Conservation (phyloP, 768 basidiomycete genomes). For the Ramaria rubella region DNA sequence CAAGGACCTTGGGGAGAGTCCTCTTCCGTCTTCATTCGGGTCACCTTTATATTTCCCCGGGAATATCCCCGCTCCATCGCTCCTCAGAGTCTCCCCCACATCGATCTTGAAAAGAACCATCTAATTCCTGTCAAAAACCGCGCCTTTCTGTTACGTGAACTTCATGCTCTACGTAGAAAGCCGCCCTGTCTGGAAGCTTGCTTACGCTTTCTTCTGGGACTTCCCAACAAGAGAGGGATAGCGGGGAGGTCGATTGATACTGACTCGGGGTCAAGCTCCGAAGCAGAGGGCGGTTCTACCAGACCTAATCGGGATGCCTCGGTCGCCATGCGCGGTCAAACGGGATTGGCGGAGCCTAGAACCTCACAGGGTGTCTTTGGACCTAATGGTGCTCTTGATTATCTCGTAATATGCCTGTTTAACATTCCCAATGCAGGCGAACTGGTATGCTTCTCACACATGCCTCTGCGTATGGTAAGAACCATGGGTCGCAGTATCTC, state of each 20-base stretch:
- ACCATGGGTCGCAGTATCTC: constrained; percentile 45
- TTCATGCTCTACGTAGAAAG: constrained; percentile 67
- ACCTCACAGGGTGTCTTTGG: constrained; percentile 88
- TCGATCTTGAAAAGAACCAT: constrained; percentile 80
- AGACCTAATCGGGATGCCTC: constrained; percentile 41
- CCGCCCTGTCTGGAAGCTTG: constrained; percentile 83
- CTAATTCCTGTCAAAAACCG: constrained; percentile 73
- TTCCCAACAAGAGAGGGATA: constrained; percentile 46
- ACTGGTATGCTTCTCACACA: constrained; percentile 80
- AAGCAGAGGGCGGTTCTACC: constrained; percentile 26
- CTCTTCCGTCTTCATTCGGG: constrained; percentile 76
- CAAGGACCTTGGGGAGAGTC: constrained; percentile 90
- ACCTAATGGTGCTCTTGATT: constrained; percentile 56
- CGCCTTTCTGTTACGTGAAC: constrained; percentile 69
- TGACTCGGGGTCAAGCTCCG: constrained; percentile 60
- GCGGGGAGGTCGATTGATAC: constrained; percentile 28
- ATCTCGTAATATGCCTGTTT: neutral
- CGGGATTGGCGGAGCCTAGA: constrained; percentile 77
- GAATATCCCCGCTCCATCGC: constrained; percentile 62
- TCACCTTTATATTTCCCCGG: constrained; percentile 84
- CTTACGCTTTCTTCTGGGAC: constrained; percentile 71
- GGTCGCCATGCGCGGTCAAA: constrained; percentile 52
- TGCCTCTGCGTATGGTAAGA: constrained; percentile 65
- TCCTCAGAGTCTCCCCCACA: constrained; percentile 60
- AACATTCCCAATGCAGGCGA: constrained; percentile 48